These are phyloP conservation scores for Limonomyces culmigenus DNA, from an alignment of 1,284 basidiomycete genomes.

Conservation along the genomic window DNA sequence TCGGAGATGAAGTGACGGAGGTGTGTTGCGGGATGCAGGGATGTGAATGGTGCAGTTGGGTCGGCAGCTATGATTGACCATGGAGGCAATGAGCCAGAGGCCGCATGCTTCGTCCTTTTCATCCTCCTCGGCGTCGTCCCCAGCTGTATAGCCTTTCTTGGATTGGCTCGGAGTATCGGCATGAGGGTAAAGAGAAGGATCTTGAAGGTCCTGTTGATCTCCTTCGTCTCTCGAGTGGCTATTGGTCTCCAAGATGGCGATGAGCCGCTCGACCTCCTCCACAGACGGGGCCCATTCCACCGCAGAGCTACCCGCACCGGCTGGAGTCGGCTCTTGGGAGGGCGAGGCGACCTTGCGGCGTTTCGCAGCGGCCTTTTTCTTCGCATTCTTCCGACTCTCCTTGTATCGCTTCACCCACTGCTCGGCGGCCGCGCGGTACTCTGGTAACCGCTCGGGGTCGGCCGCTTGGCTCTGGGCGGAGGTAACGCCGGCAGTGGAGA, in stretches of 20 bases:
- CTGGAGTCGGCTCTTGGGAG: constrained; percentile 4
- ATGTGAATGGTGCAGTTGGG: constrained; percentile 3
- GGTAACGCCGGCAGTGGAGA: not conserved
- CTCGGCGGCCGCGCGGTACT: constrained; percentile 1
- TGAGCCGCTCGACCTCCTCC: constrained; percentile 1
- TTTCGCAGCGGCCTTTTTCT: not conserved
- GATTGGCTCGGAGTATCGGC: not conserved
- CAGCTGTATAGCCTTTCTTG: not conserved
- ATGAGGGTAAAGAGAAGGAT: not conserved
- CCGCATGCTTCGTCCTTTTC: constrained; percentile 4
- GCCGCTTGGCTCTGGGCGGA: not conserved
- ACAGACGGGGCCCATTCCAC: constrained; percentile 1
- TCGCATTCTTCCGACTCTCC: not conserved
- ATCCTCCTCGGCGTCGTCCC: not conserved
- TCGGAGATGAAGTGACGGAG: not conserved
- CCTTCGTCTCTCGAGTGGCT: constrained; percentile 3
- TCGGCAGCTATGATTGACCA: constrained; percentile 2
- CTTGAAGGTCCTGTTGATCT: constrained; percentile 1
- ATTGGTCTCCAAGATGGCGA: constrained; percentile 2
- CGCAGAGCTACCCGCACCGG: constrained; percentile 5
- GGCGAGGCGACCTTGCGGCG: constrained; percentile 10
- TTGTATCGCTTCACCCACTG: constrained; percentile 1
- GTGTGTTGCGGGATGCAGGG: not conserved
- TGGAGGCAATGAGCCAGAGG: constrained; percentile 2
- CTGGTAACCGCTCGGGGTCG: not conserved